These are phyloP conservation scores for Pyrrhoderma lamaoense DNA, from an alignment of 1,284 basidiomycete species.

Conservation along the genomic window DNA sequence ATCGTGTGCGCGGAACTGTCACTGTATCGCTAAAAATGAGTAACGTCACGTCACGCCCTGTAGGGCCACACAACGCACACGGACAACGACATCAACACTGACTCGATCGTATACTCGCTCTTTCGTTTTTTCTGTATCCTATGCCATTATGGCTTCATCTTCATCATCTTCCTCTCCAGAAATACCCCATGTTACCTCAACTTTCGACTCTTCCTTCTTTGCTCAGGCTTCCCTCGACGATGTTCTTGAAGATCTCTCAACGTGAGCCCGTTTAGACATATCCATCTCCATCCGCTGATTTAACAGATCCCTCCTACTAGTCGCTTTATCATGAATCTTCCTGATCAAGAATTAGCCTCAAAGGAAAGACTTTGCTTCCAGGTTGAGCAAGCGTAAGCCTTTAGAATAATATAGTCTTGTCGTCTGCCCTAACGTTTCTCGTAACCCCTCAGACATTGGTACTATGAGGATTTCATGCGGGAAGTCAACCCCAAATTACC, in stretches of 20 bases:
- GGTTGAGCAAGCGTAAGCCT: slow-evolving; percentile 92
- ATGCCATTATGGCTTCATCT: slow-evolving; percentile 40
- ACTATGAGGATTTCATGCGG: slow-evolving; percentile 98
- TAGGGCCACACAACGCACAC: not conserved
- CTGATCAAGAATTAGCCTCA: slow-evolving; percentile 85
- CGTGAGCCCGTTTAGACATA: slow-evolving; percentile 35
- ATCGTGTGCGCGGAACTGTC: no score
- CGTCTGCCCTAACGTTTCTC: slow-evolving; percentile 5
- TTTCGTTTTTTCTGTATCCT: slow-evolving; percentile 4
- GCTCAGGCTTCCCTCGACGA: slow-evolving; percentile 64
- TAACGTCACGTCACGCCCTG: not conserved
- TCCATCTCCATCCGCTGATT: slow-evolving; percentile 15
- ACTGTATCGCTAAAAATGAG: not conserved
- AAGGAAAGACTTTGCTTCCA: slow-evolving; percentile 97
- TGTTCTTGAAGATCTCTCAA: slow-evolving; percentile 86
- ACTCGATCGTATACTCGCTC: slow-evolving; percentile 3
- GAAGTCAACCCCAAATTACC: slow-evolving; percentile 86
- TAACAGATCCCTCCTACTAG: slow-evolving; percentile 33
- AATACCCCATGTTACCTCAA: slow-evolving; percentile 43
- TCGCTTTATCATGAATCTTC: slow-evolving; percentile 96
- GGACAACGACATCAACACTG: slow-evolving; percentile 8
- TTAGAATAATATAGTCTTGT: not conserved
- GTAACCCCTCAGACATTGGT: slow-evolving; percentile 78
- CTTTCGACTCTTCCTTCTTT: slow-evolving; percentile 43
- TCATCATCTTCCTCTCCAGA: slow-evolving; percentile 67